Evolutionary conservation across 2,329 filamentous ascomycete genomes (phyloP).

Genomic region (Colletotrichum aenigma): DNA sequence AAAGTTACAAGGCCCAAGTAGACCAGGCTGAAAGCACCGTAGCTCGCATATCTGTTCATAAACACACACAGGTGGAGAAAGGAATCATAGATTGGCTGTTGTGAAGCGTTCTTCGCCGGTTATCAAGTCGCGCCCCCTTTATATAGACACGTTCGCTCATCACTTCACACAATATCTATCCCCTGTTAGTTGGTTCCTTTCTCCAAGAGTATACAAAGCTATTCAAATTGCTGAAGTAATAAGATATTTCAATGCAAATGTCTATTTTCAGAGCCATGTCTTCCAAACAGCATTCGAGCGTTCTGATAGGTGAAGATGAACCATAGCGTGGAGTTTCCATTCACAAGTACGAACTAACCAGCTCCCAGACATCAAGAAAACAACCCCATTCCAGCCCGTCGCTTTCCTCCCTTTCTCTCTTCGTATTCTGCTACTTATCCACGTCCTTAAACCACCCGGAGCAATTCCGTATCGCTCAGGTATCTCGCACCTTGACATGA

Average conservation of each 20-base stretch:
- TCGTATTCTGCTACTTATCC: neutral
- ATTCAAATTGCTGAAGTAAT: accelerated
- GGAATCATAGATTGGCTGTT: neutral
- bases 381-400: accelerated
- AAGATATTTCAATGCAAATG: accelerated
- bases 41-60: accelerated
- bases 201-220: accelerated
- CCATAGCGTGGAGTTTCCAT: too few species aligned
- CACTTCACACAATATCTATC: neutral
- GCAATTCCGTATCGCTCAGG: neutral
- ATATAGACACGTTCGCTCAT: accelerated
- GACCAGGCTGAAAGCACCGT: neutral
- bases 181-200: too few species aligned
- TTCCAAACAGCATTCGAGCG: neutral
- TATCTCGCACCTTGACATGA: neutral
- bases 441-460: accelerated
- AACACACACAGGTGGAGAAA: neutral
- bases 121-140: accelerated
- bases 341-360: neutral
- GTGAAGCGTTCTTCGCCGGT: neutral
- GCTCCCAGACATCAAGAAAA: accelerated
- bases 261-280: neutral
- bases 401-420: neutral
- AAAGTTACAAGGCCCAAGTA: accelerated
- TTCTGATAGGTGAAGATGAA: neutral